These are phyloP conservation scores for Dactylis glomerata DNA, from an alignment of 176 grass and related monocot genomes.

Conservation along the genomic window DNA sequence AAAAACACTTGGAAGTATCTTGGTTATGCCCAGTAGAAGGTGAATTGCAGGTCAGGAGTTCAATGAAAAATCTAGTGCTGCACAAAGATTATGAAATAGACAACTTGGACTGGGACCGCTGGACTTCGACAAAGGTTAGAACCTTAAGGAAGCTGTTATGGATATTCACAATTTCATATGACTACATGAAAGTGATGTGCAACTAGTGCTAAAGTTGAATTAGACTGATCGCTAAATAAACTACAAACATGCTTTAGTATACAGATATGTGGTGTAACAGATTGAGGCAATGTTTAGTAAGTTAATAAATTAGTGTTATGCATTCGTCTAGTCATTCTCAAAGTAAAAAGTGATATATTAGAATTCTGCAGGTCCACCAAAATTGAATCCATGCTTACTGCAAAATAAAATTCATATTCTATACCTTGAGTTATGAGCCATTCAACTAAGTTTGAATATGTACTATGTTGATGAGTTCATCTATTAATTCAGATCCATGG, in stretches of 20 bases:
- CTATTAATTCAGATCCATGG: conserved; percentile 7
- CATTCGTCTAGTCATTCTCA: conserved; percentile 2
- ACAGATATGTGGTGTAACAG: neutral
- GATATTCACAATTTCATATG: neutral
- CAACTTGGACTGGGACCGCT: neutral
- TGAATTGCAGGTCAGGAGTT: neutral
- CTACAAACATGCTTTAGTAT: neutral
- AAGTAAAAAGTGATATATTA: neutral
- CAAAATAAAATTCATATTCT: neutral
- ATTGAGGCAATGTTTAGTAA: neutral
- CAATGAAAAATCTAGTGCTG: neutral
- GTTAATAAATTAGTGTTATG: neutral
- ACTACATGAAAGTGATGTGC: neutral
- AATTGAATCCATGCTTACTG: conserved; percentile 10
- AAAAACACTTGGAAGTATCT: neutral
- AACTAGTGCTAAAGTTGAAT: neutral
- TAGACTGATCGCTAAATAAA: neutral
- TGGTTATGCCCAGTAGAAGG: neutral
- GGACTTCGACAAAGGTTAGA: neutral
- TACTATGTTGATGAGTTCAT: neutral
- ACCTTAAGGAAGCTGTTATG: neutral
- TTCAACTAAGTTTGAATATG: neutral
- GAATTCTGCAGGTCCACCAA: neutral
- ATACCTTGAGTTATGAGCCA: neutral
- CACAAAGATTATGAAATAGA: neutral